These are phyloP conservation scores for Diatrype stigma DNA, from an alignment of 2,329 filamentous ascomycete species.

Conservation along the genomic window DNA sequence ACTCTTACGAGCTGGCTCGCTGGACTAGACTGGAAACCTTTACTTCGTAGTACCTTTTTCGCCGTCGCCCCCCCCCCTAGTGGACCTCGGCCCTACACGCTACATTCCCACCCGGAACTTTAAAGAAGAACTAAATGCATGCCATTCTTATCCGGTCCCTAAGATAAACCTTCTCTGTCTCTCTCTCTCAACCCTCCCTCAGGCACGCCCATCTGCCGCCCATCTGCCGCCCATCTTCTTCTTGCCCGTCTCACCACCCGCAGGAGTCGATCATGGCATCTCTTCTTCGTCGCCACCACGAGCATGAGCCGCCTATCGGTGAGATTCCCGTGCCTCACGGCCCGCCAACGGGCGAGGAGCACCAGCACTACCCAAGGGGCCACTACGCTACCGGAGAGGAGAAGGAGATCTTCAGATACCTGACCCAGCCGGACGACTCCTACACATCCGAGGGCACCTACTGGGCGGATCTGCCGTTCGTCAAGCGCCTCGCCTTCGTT, in stretches of 20 bases:
- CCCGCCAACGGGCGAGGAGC: slow-evolving; percentile 45
- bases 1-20: too few relatives aligned
- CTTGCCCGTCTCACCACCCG: background rate
- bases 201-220: background rate
- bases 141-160: too few relatives aligned
- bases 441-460: slow-evolving; percentile 81
- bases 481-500: slow-evolving; percentile 71
- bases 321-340: slow-evolving; percentile 54
- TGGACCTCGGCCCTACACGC: too few relatives aligned
- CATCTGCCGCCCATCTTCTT: background rate
- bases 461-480: slow-evolving; percentile 82
- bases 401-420: slow-evolving; percentile 65
- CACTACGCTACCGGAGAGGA: slow-evolving; percentile 44
- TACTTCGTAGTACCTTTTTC: too few relatives aligned
- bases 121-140: too few relatives aligned
- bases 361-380: slow-evolving; percentile 40
- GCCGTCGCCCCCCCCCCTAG: too few relatives aligned
- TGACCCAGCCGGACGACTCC: slow-evolving; percentile 84
- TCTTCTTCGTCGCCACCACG: slow-evolving; percentile 33
- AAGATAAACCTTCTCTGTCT: background rate
- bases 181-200: background rate
- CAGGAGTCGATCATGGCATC: slow-evolving; percentile 27
- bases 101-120: too few relatives aligned
- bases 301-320: slow-evolving; percentile 41
- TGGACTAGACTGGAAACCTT: too few relatives aligned